Evolutionary conservation across 352 stramenopile species (phyloP).

Genomic region (Phytophthora colocasiae): DNA sequence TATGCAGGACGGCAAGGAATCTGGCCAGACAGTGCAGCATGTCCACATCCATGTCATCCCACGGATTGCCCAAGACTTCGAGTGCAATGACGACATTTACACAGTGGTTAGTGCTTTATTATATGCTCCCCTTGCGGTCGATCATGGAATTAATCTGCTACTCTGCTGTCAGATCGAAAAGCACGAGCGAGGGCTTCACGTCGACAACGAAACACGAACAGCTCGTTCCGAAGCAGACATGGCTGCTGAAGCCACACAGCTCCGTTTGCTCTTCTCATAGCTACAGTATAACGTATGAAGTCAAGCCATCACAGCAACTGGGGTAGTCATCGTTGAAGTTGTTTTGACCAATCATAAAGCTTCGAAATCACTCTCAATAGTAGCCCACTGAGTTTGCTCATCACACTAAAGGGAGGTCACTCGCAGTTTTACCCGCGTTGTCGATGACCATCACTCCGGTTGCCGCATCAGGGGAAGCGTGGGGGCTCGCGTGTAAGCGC

Average conservation of each 20-base stretch:
- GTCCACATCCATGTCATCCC: constrained; percentile 96
- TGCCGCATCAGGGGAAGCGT: constrained; percentile 19
- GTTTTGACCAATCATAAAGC: constrained; percentile 24
- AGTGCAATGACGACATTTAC: constrained; percentile 94
- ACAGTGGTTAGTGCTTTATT: constrained; percentile 58
- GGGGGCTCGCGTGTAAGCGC: constrained; percentile 38
- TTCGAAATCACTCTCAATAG: constrained; percentile 4
- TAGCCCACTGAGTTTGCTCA: constrained; percentile 8
- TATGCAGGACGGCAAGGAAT: constrained; percentile 79
- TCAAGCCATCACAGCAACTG: background rate
- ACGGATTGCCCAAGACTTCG: constrained; percentile 77
- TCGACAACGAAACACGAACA: constrained; percentile 78
- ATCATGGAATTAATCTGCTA: constrained; percentile 1
- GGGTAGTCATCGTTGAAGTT: constrained; percentile 24
- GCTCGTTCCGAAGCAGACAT: constrained; percentile 85
- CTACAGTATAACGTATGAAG: background rate
- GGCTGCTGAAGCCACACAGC: constrained; percentile 69
- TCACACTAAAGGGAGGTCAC: constrained; percentile 6
- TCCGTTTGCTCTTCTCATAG: constrained; percentile 48
- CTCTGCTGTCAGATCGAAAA: constrained; percentile 57
- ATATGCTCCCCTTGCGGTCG: background rate
- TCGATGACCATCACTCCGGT: constrained; percentile 23
- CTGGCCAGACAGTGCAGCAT: constrained; percentile 93
- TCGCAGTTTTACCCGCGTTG: constrained; percentile 4
- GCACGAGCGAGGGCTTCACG: constrained; percentile 53